These are phyloP conservation scores for Chlorella variabilis DNA, from an alignment of 163 green algal genomes.

Conservation along the genomic window DNA sequence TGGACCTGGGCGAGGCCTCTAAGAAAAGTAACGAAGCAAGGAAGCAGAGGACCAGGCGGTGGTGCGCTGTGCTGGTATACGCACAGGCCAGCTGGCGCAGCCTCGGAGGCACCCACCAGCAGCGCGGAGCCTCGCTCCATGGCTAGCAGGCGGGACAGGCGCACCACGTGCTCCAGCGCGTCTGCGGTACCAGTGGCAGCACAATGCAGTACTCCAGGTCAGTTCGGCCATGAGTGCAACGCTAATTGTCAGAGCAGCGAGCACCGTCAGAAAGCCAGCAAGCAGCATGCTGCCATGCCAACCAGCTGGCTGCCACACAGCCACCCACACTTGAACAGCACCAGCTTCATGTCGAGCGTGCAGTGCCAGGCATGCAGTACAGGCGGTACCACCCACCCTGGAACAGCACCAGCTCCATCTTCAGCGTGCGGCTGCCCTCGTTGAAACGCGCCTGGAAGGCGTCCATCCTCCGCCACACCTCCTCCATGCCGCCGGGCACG, in stretches of 20 bases:
- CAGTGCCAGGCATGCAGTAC: too few species aligned
- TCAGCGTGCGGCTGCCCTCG: slow-evolving; percentile 80
- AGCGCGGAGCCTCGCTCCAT: slow-evolving; percentile 90
- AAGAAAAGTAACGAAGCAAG: too few species aligned
- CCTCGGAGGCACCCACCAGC: too few species aligned
- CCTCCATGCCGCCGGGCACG: slow-evolving; percentile 71
- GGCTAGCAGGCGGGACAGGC: slow-evolving; percentile 84
- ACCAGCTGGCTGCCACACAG: background rate
- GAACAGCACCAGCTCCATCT: slow-evolving; percentile 96
- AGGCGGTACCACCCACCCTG: slow-evolving; percentile 29
- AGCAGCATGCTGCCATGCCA: too few species aligned
- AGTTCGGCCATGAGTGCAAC: background rate
- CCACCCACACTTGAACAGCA: background rate
- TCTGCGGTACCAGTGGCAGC: slow-evolving; percentile 49
- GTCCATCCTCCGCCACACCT: slow-evolving; percentile 76
- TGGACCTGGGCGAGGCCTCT: too few species aligned
- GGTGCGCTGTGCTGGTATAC: too few species aligned
- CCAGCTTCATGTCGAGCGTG: too few species aligned
- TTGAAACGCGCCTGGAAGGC: slow-evolving; percentile 86
- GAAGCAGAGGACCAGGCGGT: too few species aligned
- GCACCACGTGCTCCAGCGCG: slow-evolving; percentile 89
- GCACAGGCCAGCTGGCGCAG: too few species aligned
- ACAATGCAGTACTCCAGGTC: too few species aligned
- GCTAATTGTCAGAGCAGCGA: too few species aligned
- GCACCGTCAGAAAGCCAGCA: too few species aligned